Conservation (phyloP, 257 asterid species). For the Solanum arcanum region DNA sequence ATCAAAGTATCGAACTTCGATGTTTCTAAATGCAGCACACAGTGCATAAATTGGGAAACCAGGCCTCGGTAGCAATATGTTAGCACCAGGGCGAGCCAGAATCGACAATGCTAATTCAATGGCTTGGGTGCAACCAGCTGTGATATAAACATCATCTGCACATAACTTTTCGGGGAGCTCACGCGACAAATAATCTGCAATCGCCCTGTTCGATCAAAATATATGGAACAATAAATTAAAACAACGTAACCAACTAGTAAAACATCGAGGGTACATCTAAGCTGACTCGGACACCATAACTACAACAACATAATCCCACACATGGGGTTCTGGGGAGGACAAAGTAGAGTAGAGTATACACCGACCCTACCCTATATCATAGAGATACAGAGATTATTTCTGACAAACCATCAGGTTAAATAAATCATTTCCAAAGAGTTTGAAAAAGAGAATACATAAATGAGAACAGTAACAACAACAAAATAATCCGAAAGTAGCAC, state of each 20-base stretch:
- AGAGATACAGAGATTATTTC: not conserved
- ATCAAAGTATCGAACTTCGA: conserved; percentile 56
- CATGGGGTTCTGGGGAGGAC: not conserved
- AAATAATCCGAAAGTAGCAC: not conserved
- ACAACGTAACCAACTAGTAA: not conserved
- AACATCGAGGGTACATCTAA: not conserved
- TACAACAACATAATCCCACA: not conserved
- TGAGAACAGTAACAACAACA: not conserved
- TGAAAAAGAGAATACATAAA: not conserved
- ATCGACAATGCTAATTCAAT: conserved; percentile 56
- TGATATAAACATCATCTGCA: conserved; percentile 57
- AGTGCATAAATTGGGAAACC: conserved; percentile 79
- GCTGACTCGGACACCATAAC: not conserved
- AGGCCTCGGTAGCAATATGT: conserved; percentile 72
- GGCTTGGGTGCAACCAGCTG: conserved; percentile 87
- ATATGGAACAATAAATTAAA: not conserved
- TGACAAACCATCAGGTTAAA: not conserved
- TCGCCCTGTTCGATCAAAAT: conserved; percentile 35
- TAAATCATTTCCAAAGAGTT: not conserved
- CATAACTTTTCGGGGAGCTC: conserved; percentile 53
- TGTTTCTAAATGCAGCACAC: conserved; percentile 48
- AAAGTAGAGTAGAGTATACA: not conserved
- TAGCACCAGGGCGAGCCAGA: conserved; percentile 61
- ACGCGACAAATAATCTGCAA: conserved; percentile 61
- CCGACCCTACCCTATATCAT: not conserved